Evolutionary conservation across 2,329 filamentous ascomycete species (phyloP).

Genomic region (Aspergillus fumigatiaffinis): DNA sequence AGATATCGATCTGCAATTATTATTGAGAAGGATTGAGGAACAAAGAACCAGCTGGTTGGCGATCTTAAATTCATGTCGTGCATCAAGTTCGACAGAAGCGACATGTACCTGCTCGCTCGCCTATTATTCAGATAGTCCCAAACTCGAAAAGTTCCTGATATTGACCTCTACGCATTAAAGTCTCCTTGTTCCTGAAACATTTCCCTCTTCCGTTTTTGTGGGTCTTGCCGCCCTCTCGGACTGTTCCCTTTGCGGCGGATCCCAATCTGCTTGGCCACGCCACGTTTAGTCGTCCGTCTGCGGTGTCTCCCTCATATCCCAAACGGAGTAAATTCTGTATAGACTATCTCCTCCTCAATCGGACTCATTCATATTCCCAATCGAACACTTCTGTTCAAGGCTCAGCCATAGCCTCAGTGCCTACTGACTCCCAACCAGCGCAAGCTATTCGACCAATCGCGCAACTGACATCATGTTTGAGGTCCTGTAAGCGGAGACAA

Average conservation of each 20-base stretch:
- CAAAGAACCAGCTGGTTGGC: not conserved
- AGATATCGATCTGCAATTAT: not conserved
- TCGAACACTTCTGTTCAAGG: not conserved
- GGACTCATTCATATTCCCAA: not conserved
- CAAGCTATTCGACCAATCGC: conserved; percentile 1
- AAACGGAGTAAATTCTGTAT: not conserved
- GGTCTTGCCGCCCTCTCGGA: not conserved
- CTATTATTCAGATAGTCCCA: too few species aligned
- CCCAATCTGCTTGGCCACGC: conserved; percentile 16
- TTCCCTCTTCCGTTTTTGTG: not conserved
- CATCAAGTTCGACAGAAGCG: not conserved
- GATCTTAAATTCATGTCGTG: too few species aligned
- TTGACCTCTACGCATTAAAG: not conserved
- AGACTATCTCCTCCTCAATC: not conserved
- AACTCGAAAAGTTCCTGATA: not conserved
- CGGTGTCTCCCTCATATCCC: not conserved
- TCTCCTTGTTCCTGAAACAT: not conserved
- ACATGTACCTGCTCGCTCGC: not conserved
- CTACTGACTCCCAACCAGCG: not conserved
- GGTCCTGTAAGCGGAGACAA: conserved; percentile 23
- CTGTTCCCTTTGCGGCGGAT: conserved; percentile 17
- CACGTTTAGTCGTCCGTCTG: conserved; percentile 18
- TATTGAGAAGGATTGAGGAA: not conserved
- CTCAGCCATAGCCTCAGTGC: not conserved
- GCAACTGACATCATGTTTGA: conserved; percentile 26